These are phyloP conservation scores for Aspergillus niger DNA, from an alignment of 2,329 filamentous ascomycete species.

Conservation along the genomic window DNA sequence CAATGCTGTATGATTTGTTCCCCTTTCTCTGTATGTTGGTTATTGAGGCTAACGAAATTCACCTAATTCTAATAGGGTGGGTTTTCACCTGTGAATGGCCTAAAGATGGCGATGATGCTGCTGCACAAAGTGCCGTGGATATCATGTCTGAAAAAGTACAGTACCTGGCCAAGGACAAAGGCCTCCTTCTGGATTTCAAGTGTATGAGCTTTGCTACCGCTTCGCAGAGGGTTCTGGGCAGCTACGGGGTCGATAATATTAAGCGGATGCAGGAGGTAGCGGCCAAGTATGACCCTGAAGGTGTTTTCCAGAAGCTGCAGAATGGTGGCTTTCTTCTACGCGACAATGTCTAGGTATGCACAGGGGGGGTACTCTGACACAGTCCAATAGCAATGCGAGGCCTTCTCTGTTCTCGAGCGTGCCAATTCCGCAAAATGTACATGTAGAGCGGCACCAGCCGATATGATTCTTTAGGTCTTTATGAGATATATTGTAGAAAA, in stretches of 20 bases:
- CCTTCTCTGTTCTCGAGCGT: too few species aligned
- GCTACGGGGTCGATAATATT: neutral
- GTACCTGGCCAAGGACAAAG: neutral
- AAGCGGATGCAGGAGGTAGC: conserved; percentile 4
- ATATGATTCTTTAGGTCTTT: too few species aligned
- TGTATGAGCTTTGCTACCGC: neutral
- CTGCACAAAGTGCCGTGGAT: neutral
- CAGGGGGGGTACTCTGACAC: too few species aligned
- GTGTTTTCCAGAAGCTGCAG: conserved; percentile 8
- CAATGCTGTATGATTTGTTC: neutral
- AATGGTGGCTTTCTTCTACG: conserved; percentile 4
- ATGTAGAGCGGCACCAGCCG: too few species aligned
- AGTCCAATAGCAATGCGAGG: too few species aligned
- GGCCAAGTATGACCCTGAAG: conserved; percentile 6
- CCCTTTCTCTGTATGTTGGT: neutral
- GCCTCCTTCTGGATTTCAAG: neutral
- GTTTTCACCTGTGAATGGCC: conserved; percentile 2
- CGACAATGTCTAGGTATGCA: neutral
- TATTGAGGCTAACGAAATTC: neutral
- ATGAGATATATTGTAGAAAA: too few species aligned
- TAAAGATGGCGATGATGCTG: neutral
- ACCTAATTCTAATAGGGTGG: neutral
- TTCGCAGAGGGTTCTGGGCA: neutral
- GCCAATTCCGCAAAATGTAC: too few species aligned
- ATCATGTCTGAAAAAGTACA: neutral